phyloP scores from a whole-genome alignment of 202 grass and related monocot species.

The Brachypodium distachyon region DNA sequence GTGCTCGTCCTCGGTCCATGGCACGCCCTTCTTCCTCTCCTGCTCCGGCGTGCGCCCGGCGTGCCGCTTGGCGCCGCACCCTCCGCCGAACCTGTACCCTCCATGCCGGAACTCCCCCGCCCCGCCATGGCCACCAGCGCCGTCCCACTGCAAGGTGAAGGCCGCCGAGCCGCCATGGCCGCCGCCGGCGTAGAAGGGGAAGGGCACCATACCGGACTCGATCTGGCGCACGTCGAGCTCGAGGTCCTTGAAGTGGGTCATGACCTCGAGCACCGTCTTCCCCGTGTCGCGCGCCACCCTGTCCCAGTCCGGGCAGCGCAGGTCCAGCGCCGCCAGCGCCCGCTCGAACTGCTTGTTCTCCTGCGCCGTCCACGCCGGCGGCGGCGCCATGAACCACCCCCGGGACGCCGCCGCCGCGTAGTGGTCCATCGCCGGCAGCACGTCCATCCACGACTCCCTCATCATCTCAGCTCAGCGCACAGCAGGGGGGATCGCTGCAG shows the following conservation, averaged over 20 bases:
- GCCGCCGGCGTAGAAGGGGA: constrained; percentile 16
- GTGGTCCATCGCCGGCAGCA: constrained; percentile 45
- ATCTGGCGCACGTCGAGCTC: constrained; percentile 73
- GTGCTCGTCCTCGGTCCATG: constrained; percentile 97
- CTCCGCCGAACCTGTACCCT: constrained; percentile 19
- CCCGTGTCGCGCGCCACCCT: constrained; percentile 63
- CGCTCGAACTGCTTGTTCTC: constrained; percentile 95
- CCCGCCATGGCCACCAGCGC: constrained; percentile 1
- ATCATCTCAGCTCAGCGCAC: constrained; percentile 31
- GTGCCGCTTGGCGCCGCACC: constrained; percentile 32
- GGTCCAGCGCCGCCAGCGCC: constrained; percentile 59
- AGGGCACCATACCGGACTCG: constrained; percentile 53
- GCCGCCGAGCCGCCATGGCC: constrained; percentile 11
- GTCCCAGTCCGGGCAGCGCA: constrained; percentile 52
- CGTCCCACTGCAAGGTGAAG: constrained; percentile 65
- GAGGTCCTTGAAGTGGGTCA: constrained; percentile 59
- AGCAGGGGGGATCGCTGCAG: constrained; percentile 14
- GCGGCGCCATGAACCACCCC: constrained; percentile 22
- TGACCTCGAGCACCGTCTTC: constrained; percentile 57
- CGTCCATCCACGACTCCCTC: constrained; percentile 62
- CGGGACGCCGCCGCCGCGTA: constrained; percentile 12
- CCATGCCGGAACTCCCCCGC: constrained; percentile 32
- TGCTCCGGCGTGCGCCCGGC: constrained; percentile 50
- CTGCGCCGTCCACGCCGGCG: constrained; percentile 48
- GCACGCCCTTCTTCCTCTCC: constrained; percentile 97